Conservation (phyloP, 805 yeast species). For the Yarrowia divulgata region DNA sequence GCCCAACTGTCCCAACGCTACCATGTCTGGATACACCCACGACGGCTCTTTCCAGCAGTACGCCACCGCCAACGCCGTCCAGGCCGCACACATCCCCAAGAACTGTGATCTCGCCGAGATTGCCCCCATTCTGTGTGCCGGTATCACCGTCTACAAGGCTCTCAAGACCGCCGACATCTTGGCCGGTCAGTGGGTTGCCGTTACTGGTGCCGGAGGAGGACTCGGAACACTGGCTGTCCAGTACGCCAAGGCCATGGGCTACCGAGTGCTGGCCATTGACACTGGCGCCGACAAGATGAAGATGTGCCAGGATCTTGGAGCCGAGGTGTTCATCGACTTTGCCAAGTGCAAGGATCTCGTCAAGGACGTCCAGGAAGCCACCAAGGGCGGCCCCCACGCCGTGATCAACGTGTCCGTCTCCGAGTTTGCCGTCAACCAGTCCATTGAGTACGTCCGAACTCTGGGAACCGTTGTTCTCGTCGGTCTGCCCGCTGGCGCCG, state of each 20-base stretch:
- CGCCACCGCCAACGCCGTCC: slow-evolving; percentile 86
- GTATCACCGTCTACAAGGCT: slow-evolving; percentile 91
- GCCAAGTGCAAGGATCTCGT: slow-evolving; percentile 62
- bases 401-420: slow-evolving; percentile 79
- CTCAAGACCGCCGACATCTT: slow-evolving; percentile 74
- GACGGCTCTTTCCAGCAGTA: slow-evolving; percentile 93
- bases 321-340: slow-evolving; percentile 69
- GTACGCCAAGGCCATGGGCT: slow-evolving; percentile 80
- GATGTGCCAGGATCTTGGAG: slow-evolving; percentile 66
- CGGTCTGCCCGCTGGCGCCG: slow-evolving; percentile 83
- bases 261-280: slow-evolving; percentile 73
- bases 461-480: slow-evolving; percentile 75
- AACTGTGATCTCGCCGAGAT: slow-evolving; percentile 76
- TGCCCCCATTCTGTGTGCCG: slow-evolving; percentile 89
- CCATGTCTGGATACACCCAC: slow-evolving; percentile 83
- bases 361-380: slow-evolving; percentile 61
- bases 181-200: slow-evolving; percentile 79
- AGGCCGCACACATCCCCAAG: slow-evolving; percentile 80
- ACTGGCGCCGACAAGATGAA: slow-evolving; percentile 70
- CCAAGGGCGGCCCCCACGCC: slow-evolving; percentile 80
- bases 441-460: slow-evolving; percentile 66
- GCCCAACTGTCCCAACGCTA: slow-evolving; percentile 73
- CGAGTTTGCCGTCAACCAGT: slow-evolving; percentile 68
- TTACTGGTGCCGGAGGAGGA: slow-evolving; percentile 84
- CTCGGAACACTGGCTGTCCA: slow-evolving; percentile 77